These are phyloP conservation scores for Fusarium stilboides DNA, from an alignment of 2,329 filamentous ascomycete species.

Conservation along the genomic window DNA sequence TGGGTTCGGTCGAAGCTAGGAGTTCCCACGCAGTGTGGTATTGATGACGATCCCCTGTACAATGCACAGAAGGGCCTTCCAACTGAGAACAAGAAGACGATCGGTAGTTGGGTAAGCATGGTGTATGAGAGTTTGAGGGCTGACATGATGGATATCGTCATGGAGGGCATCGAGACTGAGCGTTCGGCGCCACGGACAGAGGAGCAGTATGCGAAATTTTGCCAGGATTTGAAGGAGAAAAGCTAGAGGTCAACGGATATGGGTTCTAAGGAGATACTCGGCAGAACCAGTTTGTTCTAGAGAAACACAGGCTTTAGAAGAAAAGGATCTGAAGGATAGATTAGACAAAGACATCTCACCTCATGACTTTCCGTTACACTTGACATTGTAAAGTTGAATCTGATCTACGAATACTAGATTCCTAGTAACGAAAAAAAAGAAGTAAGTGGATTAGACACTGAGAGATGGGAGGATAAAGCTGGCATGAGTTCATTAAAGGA, in stretches of 20 bases:
- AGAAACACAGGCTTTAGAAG: neutral
- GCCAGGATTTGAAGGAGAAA: conserved; percentile 28
- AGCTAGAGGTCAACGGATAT: neutral
- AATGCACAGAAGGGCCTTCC: conserved; percentile 41
- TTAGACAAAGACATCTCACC: conserved; percentile 26
- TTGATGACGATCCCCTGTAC: conserved; percentile 52
- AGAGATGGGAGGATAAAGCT: too few species aligned
- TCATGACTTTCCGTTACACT: conserved; percentile 16
- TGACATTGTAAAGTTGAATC: too few species aligned
- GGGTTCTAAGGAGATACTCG: neutral
- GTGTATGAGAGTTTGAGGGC: conserved; percentile 53
- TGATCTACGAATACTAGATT: too few species aligned
- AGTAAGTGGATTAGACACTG: too few species aligned
- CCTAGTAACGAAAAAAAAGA: neutral
- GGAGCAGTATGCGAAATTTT: conserved; percentile 46
- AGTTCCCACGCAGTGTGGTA: conserved; percentile 52
- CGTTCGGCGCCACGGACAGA: conserved; percentile 37
- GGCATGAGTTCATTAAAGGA: neutral
- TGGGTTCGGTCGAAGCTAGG: conserved; percentile 50
- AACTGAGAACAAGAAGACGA: conserved; percentile 52
- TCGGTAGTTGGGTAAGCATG: conserved; percentile 52
- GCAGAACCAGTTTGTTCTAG: neutral
- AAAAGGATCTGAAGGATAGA: neutral
- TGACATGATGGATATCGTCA: conserved; percentile 50
- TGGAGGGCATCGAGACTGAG: conserved; percentile 46